Evolutionary conservation across 768 basidiomycete species (phyloP).

Genomic region (Saitozyma sp.): DNA sequence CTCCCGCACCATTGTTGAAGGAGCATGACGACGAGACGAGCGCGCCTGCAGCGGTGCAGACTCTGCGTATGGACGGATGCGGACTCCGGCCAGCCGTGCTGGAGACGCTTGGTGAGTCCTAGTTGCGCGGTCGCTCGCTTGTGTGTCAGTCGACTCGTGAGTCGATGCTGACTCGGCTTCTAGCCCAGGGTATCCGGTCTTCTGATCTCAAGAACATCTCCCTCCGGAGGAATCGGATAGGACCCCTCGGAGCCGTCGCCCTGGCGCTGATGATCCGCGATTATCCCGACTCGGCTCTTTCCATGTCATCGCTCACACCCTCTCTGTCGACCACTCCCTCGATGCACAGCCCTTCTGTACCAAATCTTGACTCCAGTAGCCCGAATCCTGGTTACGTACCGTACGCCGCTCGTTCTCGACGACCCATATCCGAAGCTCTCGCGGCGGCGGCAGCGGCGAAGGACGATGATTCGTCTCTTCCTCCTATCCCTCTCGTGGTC

Average conservation of each 20-base stretch:
- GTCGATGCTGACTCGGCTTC: constrained; percentile 1
- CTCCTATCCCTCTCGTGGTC: constrained; percentile 36
- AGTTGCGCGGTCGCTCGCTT: too few relatives aligned
- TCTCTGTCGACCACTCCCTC: constrained; percentile 23
- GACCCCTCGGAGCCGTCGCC: constrained; percentile 79
- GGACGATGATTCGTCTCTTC: constrained; percentile 27
- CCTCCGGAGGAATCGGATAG: constrained; percentile 83
- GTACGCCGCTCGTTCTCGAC: constrained; percentile 42
- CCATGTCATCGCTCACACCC: constrained; percentile 51
- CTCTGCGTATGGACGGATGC: constrained; percentile 87
- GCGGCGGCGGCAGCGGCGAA: not conserved
- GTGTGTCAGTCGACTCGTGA: not conserved
- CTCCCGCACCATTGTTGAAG: constrained; percentile 51
- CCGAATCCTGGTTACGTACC: constrained; percentile 41
- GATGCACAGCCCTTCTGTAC: constrained; percentile 9
- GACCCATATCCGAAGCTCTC: constrained; percentile 24
- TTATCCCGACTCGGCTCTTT: constrained; percentile 71
- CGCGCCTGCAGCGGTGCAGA: constrained; percentile 58
- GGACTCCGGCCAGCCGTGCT: constrained; percentile 69
- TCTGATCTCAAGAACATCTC: constrained; percentile 86
- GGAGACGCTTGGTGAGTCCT: constrained; percentile 72
- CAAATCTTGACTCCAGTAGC: not conserved
- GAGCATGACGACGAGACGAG: constrained; percentile 21
- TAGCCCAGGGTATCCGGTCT: constrained; percentile 78
- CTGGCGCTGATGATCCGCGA: constrained; percentile 95